Conservation (phyloP, 1,284 basidiomycete genomes). For the Moniliella sp. region DNA sequence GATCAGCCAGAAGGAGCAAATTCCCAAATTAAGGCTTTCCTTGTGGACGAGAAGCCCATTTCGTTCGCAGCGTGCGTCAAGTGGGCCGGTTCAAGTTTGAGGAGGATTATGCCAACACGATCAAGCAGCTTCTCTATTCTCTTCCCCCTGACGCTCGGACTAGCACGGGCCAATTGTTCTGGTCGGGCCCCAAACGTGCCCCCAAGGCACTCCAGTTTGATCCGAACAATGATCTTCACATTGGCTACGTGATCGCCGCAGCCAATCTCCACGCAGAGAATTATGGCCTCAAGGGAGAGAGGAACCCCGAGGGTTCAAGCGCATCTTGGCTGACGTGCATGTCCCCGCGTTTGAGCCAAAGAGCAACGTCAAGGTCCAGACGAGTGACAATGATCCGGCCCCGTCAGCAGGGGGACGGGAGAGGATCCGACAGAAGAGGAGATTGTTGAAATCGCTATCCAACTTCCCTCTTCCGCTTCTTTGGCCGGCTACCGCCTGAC, state of each 20-base stretch:
- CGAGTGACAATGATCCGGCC: slow-evolving; percentile 70
- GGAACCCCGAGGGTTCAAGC: slow-evolving; percentile 60
- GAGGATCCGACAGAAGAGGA: slow-evolving; percentile 38
- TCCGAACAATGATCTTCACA: slow-evolving; percentile 59
- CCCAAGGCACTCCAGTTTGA: slow-evolving; percentile 78
- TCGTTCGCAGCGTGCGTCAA: slow-evolving; percentile 91
- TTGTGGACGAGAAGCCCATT: slow-evolving; percentile 75
- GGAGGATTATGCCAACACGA: slow-evolving; percentile 77
- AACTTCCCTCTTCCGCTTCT: slow-evolving; percentile 37
- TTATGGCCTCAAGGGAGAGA: slow-evolving; percentile 81
- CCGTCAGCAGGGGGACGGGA: slow-evolving; percentile 38
- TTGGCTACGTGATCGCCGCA: slow-evolving; percentile 72
- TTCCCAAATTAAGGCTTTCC: slow-evolving; percentile 44
- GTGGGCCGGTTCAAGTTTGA: slow-evolving; percentile 94
- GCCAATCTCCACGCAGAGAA: slow-evolving; percentile 95
- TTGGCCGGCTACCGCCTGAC: slow-evolving; percentile 80
- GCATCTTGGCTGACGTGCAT: slow-evolving; percentile 59
- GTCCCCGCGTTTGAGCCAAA: slow-evolving; percentile 83
- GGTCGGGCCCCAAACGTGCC: slow-evolving; percentile 73
- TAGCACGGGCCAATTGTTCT: slow-evolving; percentile 60
- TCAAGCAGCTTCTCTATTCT: slow-evolving; percentile 76
- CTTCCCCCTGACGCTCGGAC: slow-evolving; percentile 77
- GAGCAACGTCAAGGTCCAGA: slow-evolving; percentile 79
- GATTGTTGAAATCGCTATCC: slow-evolving; percentile 20
- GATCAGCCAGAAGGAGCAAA: slow-evolving; percentile 11